Evolutionary conservation across 305 asterid species (phyloP), one percentile per base, ranked within the genome.

Genomic region (Fraxinus nigra): DNA sequence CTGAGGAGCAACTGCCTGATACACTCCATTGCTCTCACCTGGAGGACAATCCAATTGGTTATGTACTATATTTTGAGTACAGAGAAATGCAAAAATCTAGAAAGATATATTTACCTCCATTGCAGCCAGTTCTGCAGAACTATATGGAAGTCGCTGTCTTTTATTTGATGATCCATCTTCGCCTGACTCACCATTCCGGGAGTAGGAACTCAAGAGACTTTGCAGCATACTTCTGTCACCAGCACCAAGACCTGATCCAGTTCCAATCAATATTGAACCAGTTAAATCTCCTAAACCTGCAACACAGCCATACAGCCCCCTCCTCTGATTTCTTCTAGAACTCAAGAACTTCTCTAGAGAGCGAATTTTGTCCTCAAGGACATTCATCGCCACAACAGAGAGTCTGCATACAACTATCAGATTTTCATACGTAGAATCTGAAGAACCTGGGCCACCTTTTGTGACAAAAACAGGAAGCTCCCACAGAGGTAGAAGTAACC

Each of bases 1-100:
- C 99, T 92, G 80, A 93, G 97, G 83, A 96, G 97, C 88, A 96
- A 90, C 88, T 96, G 98, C 88, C 99, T 91, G 84, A 94, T 88
- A 85, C 99, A 94, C 83, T 96, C 99, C 98, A 96, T 93, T n/a
- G 98, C 95, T 89, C 98, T 91, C 81, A 96, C 99, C 99, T 96
- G 89, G 70, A 88, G 69, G 78, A 89, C 40, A 75, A 43, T 61
- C 80, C 59, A 84, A 75, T 75, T 54, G 72, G 33, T 83, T 77
- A 83, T 59, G 80, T 46, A 59, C 26, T 43, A 77, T 30, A 79
- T 51, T 26, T 74, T 16, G 82, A 46, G 81, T 73, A 82, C 69
- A 61, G 81, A 78, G 76, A 84, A 75, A 75, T 38, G 81, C 76
- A 79, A 80, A 22, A 81, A 72, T 37, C 26, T 54, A 33, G 38